Base-by-base conservation (phyloP, 352 stramenopile genomes). In the Pythium pectinolyticum region DNA sequence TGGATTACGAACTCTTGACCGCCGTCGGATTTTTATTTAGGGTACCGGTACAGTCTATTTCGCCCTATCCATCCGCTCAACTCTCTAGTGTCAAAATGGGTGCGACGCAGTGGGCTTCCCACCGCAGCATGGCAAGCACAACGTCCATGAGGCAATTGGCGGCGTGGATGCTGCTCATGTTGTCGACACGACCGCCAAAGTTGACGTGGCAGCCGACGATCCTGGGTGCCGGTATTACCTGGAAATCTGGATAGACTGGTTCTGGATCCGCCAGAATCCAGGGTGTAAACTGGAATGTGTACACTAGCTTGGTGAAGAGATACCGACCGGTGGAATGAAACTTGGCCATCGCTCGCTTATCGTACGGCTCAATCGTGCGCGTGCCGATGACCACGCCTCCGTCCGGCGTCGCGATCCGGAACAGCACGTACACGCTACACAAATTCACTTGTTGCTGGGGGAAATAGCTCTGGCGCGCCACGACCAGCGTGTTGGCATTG, bases 381-480 rank as follows among this genome's bases (percentile, higher is more conserved):
- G 58, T 53, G 14, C 35, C 58, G 45, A 65, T 46, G 25, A 58
- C 45, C n/a, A 58, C 58, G 30, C 47, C 58, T 14, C 34, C 22
- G 27, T 65, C 49, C 15, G 24, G 32, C 12, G 47, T 65, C 28
- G 48, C 37, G 27, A 65, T 20, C 24, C 58, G 49, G 48, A 65
- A 65, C 17, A 65, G 35, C 39, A 58, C 47, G 48, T 58, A 65
- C 10, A 65, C 45, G 39, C 20, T 55, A 37, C 58, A 65, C 14
- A 58, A 30, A 31, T 65, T 58, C 14, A n/a, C 25, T 28, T 65
- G 35, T n/a, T 65, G 35, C n/a, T 41, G 41, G 8, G 58, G 58
- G 58, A 65, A 65, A 28, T 57, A 65, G 49, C 24, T 58, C 27
- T 65, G 34, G 28, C 58, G 17, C n/a, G 58, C 58, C 3, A 65